These are phyloP conservation scores for Clonostachys solani DNA, from an alignment of 2,329 filamentous ascomycete genomes.

Conservation along the genomic window DNA sequence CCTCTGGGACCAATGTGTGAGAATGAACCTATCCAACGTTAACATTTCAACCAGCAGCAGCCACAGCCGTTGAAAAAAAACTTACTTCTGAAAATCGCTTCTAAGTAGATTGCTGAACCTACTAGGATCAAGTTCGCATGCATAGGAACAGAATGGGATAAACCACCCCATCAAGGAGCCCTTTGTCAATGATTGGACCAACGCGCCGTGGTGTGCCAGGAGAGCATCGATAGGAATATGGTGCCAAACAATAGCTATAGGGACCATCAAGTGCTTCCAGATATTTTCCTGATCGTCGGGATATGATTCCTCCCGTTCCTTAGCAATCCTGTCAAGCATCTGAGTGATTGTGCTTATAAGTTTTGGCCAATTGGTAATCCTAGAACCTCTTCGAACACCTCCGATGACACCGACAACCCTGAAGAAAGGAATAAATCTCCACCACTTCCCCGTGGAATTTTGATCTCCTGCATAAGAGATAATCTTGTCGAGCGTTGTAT, in stretches of 20 bases:
- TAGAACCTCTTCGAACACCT: conserved; percentile 77
- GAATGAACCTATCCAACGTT: conserved; percentile 59
- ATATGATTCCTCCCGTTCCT: conserved; percentile 25
- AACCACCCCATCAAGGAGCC: conserved; percentile 69
- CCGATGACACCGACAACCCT: conserved; percentile 63
- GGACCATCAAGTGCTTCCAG: conserved; percentile 57
- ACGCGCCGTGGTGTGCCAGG: conserved; percentile 62
- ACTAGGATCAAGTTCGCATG: conserved; percentile 67
- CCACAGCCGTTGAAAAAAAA: not conserved
- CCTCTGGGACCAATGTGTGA: conserved; percentile 65
- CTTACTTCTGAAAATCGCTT: conserved; percentile 74
- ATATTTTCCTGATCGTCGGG: conserved; percentile 32
- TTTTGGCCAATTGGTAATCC: conserved; percentile 68
- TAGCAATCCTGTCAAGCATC: conserved; percentile 44
- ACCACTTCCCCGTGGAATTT: conserved; percentile 12
- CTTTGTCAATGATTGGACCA: conserved; percentile 61
- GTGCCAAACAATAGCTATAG: conserved; percentile 64
- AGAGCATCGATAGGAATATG: conserved; percentile 75
- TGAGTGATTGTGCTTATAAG: conserved; percentile 54
- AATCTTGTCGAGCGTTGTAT: conserved; percentile 52
- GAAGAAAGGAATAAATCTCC: conserved; percentile 43
- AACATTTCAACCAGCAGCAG: conserved; percentile 3
- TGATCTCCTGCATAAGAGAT: conserved; percentile 26
- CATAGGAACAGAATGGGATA: conserved; percentile 78
- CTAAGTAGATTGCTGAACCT: conserved; percentile 78